phyloP scores from a whole-genome alignment of 129 eudicot genomes.

The Smallanthus sonchifolius region DNA sequence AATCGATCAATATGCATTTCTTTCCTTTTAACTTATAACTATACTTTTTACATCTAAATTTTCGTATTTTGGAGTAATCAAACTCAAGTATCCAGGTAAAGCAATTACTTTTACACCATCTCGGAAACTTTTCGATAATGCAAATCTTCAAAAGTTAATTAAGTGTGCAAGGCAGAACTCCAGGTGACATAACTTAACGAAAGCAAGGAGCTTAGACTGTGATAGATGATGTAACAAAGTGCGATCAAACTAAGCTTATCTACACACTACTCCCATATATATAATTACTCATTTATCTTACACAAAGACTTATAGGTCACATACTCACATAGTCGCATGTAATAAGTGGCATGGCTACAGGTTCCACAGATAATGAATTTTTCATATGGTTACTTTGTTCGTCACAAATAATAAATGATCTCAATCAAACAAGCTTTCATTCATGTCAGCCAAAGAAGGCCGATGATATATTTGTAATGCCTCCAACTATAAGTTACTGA shows the following conservation, averaged over 20 bases:
- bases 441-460: not conserved
- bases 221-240: not conserved
- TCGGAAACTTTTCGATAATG: not conserved
- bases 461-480: not conserved
- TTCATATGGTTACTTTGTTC: not conserved
- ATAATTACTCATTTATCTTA: not conserved
- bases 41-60: not conserved
- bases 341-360: not conserved
- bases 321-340: too few species aligned
- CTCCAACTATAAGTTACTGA: not conserved
- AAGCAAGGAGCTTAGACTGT: not conserved
- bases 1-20: too few species aligned
- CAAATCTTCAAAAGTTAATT: not conserved
- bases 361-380: not conserved
- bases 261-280: not conserved
- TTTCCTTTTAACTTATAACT: not conserved
- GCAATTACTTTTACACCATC: slow-evolving; percentile 1
- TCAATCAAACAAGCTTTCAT: not conserved
- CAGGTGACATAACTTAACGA: not conserved
- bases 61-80: not conserved
- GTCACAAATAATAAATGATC: not conserved
- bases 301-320: not conserved
- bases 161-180: not conserved
- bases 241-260: not conserved
- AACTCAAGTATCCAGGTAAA: not conserved